Base-by-base conservation (phyloP, 352 stramenopile genomes). In the Achlya hypogyna region DNA sequence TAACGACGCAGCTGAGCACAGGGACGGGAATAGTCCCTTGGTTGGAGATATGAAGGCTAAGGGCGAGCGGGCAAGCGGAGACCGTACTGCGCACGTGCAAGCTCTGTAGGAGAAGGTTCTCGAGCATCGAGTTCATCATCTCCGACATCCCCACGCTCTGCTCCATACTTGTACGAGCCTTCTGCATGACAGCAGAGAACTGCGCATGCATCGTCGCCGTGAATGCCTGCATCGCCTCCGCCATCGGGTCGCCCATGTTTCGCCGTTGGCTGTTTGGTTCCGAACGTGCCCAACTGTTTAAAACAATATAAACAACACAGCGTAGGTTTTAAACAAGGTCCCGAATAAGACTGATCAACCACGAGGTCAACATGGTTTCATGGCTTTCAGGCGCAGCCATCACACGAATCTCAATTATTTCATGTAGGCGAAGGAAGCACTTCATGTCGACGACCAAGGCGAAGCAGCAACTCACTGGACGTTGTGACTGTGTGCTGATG, bases 81-180 rank as follows among this genome's bases (percentile, higher is more conserved):
- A 67, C 34, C 4, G 45, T 16, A 23, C 60, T 51, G 16, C 2
- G 12, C 5, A 67, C 51, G 31, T 31, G 22, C 3, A 67, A 25
- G 34, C 38, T 67, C 28, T 67, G 60, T 12, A 67, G 60, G 22
- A 67, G 34, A 6, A 67, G 51, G 27, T 67, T 49, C 47, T 67
- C 60, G 29, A 67, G 51, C 60, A 67, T 67, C 20, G 45, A 22
- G 51, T 60, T 67, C 60, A 67, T 67, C 60, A 67, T 67, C 23
- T 18, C 12, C 12, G 60, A 32, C 60, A 67, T 67, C 18, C 60
- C 60, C 22, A 58, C 8, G 47, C 60, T 67, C 49, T 67, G 60
- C 23, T 67, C 42, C 60, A 67, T 67, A 23, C 60, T 67, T 1
- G 29, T 31, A 14, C 60, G 60, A 22, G 59, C 51, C 51, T 60